Evolutionary conservation across 805 yeast genomes (phyloP).

Genomic region (Cyberlindnera petersonii): DNA sequence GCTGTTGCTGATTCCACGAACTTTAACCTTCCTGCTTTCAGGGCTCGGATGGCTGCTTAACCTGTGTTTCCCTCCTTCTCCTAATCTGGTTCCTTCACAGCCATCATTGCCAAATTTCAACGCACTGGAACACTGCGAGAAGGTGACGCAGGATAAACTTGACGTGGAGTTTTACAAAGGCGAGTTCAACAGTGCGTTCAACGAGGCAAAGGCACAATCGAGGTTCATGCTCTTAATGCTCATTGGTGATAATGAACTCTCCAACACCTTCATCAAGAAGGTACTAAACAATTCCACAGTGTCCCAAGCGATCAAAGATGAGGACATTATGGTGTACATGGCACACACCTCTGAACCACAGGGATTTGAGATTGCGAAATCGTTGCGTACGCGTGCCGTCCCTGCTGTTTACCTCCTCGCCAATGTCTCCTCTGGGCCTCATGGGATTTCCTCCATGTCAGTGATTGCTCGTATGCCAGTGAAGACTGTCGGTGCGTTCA

Average conservation of each 20-base stretch:
- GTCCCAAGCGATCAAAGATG: constrained; percentile 33
- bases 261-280: constrained; percentile 40
- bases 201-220: constrained; percentile 18
- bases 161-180: constrained; percentile 15
- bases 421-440: constrained; percentile 48
- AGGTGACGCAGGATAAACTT: constrained; percentile 16
- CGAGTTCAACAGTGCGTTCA: constrained; percentile 24
- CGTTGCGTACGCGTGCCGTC: constrained; percentile 46
- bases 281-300: constrained; percentile 45
- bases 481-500: constrained; percentile 31
- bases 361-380: constrained; percentile 59
- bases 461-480: constrained; percentile 30
- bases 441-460: constrained; percentile 33
- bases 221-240: constrained; percentile 21
- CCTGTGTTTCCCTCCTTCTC: constrained; percentile 33
- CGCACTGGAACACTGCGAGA: constrained; percentile 13
- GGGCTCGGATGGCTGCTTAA: constrained; percentile 35
- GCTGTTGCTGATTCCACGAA: constrained; percentile 51
- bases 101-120: constrained; percentile 25
- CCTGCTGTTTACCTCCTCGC: constrained; percentile 54
- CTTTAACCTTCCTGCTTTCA: constrained; percentile 40
- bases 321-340: constrained; percentile 55
- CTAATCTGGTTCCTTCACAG: constrained; percentile 30
- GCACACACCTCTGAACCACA: constrained; percentile 63
- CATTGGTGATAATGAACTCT: constrained; percentile 22